A percentile compares a stretch with the other conserved stretches of the same genome.
Evolutionary conservation across 2,329 filamentous ascomycete species (phyloP).

Genomic region (Talaromyces sp.): DNA sequence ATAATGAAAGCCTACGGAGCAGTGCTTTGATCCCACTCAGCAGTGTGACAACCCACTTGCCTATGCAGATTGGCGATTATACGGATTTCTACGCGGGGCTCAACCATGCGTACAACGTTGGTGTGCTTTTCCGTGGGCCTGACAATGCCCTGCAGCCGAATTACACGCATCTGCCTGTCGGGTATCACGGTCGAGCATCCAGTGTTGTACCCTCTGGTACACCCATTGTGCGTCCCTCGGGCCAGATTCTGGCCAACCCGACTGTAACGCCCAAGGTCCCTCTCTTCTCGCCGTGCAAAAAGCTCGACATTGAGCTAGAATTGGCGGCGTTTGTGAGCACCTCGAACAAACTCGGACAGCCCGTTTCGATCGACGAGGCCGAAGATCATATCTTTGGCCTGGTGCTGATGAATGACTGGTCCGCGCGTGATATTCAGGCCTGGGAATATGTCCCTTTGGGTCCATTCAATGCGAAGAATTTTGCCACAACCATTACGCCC

Average conservation of each 20-base stretch:
- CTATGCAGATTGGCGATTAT: conserved; percentile 75
- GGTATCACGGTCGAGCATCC: conserved; percentile 73
- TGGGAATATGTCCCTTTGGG: conserved; percentile 83
- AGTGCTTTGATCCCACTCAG: conserved; percentile 55
- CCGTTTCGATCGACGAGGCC: conserved; percentile 59
- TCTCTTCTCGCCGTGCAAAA: conserved; percentile 57
- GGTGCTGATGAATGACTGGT: conserved; percentile 85
- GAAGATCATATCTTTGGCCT: conserved; percentile 71
- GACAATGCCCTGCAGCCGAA: conserved; percentile 72
- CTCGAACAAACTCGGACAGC: conserved; percentile 59
- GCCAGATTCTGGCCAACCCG: conserved; percentile 66
- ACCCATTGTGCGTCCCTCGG: conserved; percentile 64
- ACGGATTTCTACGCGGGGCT: conserved; percentile 80
- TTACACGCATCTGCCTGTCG: conserved; percentile 75
- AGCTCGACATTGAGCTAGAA: conserved; percentile 75
- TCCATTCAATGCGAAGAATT: conserved; percentile 81
- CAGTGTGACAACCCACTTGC: conserved; percentile 61
- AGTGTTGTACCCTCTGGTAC: conserved; percentile 71
- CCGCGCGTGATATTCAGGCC: conserved; percentile 71
- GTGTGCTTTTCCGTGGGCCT: conserved; percentile 66
- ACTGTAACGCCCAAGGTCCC: conserved; percentile 58
- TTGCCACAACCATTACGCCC: conserved; percentile 68
- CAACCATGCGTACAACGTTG: conserved; percentile 71
- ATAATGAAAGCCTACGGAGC: conserved; percentile 54
- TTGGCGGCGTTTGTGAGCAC: conserved; percentile 68